Percentiles rank a stretch among this genome's conserved stretches.
Evolutionary conservation across 2,329 filamentous ascomycete species (phyloP).

Genomic region (Apiospora phragmitis): DNA sequence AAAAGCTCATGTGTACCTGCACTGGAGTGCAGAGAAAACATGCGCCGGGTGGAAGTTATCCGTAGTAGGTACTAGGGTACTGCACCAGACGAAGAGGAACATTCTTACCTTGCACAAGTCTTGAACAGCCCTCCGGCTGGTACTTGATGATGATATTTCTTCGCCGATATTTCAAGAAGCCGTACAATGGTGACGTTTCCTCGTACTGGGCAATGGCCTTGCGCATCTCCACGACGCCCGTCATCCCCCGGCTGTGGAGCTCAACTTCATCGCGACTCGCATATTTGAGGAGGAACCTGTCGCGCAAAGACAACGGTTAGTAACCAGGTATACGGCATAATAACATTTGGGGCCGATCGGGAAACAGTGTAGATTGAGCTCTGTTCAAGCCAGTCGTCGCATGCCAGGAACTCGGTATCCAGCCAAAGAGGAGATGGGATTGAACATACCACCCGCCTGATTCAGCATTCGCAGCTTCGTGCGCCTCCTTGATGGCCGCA

Average conservation of each 20-base stretch:
- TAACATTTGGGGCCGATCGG: conserved; percentile 7
- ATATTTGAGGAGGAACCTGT: conserved; percentile 94
- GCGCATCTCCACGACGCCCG: conserved; percentile 82
- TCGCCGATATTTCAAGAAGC: conserved; percentile 85
- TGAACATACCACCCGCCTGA: conserved; percentile 85
- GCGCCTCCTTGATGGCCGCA: conserved; percentile 77
- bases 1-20: background rate
- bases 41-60: background rate
- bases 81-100: conserved; percentile 14
- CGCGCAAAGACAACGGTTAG: conserved; percentile 15
- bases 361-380: conserved; percentile 8
- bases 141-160: conserved; percentile 92
- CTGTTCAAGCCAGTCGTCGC: background rate
- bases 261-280: conserved; percentile 84
- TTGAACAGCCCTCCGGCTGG: conserved; percentile 85
- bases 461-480: conserved; percentile 77
- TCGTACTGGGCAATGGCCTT: conserved; percentile 75
- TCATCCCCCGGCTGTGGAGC: conserved; percentile 72
- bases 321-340: conserved; percentile 18
- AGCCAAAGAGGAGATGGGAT: conserved; percentile 12
- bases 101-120: conserved; percentile 84
- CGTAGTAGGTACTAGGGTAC: background rate
- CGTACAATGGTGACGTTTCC: conserved; percentile 86
- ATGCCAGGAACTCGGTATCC: background rate
- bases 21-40: background rate